Evolutionary conservation across 768 basidiomycete species (phyloP).

Genomic region (Stropharia rugosoannulata): DNA sequence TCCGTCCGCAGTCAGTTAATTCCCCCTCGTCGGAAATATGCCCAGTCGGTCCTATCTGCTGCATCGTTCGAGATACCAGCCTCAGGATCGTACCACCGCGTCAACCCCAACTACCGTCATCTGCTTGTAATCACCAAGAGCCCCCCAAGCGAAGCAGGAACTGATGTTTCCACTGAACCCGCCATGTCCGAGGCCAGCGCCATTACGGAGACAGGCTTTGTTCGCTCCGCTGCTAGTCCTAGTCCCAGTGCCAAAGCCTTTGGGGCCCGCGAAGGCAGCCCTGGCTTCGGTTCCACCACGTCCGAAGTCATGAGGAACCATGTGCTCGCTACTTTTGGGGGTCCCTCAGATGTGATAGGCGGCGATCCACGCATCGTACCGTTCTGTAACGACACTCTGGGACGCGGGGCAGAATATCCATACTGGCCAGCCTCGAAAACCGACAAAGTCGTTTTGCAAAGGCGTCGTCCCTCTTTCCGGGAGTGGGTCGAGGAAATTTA

Average conservation of each 20-base stretch:
- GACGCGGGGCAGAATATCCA: too few species aligned
- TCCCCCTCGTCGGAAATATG: not conserved
- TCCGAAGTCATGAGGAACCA: not conserved
- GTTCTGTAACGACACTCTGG: not conserved
- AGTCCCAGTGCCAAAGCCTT: constrained; percentile 1
- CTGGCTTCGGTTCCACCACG: not conserved
- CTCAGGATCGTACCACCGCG: constrained; percentile 8
- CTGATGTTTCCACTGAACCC: not conserved
- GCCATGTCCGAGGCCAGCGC: not conserved
- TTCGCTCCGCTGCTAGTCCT: not conserved
- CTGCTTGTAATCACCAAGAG: not conserved
- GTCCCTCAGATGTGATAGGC: not conserved
- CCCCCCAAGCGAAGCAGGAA: not conserved
- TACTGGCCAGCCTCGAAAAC: not conserved
- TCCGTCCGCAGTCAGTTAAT: not conserved
- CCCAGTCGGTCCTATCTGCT: not conserved
- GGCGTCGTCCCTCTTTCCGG: too few species aligned
- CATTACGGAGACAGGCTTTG: not conserved
- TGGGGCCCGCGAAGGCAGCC: not conserved
- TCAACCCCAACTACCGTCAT: constrained; percentile 8
- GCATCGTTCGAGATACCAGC: constrained; percentile 4
- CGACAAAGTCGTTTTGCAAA: too few species aligned
- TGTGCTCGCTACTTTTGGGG: not conserved
- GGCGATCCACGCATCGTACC: not conserved
- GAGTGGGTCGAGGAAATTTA: too few species aligned